phyloP scores from a whole-genome alignment of 148 eudicot species.

The Rhododendron henanense region DNA sequence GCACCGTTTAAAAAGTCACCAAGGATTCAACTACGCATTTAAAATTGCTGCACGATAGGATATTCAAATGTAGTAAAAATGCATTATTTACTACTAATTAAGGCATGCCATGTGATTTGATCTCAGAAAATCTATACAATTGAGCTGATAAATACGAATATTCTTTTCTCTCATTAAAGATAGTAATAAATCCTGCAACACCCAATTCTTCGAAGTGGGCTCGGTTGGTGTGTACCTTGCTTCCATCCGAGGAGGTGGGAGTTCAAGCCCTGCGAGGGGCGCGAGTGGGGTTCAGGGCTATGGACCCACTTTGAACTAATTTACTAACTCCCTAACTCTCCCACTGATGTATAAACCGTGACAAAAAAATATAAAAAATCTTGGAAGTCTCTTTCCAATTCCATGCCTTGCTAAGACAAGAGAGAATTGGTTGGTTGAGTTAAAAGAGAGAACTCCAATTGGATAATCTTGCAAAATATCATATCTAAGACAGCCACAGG shows the following conservation, averaged over 20 bases:
- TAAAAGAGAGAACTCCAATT: background rate
- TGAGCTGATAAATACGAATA: background rate
- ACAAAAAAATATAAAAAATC: too few relatives aligned
- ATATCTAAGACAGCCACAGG: constrained; percentile 41
- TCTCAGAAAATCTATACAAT: background rate
- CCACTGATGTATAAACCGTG: too few relatives aligned
- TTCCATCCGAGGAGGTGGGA: too few relatives aligned
- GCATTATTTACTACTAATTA: background rate
- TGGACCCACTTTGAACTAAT: fast-evolving
- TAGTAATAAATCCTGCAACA: background rate
- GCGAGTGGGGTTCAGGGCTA: too few relatives aligned
- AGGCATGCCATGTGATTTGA: background rate
- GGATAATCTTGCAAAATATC: constrained; percentile 9
- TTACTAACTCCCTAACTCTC: too few relatives aligned
- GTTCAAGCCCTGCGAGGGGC: too few relatives aligned
- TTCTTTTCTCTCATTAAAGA: background rate
- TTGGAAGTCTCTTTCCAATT: background rate
- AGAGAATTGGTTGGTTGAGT: background rate
- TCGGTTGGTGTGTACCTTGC: too few relatives aligned
- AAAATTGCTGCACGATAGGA: background rate
- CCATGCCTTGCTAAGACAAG: background rate
- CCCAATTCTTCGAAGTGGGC: background rate
- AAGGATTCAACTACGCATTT: background rate
- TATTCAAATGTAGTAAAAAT: background rate
- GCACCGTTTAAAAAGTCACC: background rate